Evolutionary conservation across 257 asterid species (phyloP).

Genomic region (Capsicum pubescens): DNA sequence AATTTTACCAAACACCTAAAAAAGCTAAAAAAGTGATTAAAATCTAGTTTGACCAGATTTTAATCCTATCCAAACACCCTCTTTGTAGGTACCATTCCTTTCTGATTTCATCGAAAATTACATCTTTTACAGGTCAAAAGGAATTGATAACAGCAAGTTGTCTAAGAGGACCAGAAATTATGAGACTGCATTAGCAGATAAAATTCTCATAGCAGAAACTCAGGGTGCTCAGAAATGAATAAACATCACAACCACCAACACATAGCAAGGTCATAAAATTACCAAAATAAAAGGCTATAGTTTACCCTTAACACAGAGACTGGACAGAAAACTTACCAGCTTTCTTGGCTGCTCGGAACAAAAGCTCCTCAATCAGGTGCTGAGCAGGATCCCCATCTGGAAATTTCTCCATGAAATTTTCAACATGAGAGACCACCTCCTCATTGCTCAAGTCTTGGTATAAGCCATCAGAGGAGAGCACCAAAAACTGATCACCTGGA

Average conservation of each 20-base stretch:
- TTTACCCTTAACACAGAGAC: not conserved
- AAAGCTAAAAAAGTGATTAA: too few species aligned
- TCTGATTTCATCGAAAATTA: too few species aligned
- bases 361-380: conserved; percentile 92
- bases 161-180: not conserved
- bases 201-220: not conserved
- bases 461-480: conserved; percentile 96
- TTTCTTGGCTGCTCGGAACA: conserved; percentile 93
- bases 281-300: not conserved
- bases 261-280: not conserved
- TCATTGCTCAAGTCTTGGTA: conserved; percentile 94
- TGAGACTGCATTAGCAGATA: conserved; percentile 1
- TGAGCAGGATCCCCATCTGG: conserved; percentile 99
- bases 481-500: conserved; percentile 90
- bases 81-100: not conserved
- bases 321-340: conserved; percentile 61
- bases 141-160: not conserved
- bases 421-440: conserved; percentile 88
- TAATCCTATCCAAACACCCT: too few species aligned
- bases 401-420: conserved; percentile 88
- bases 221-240: not conserved
- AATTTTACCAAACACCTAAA: too few species aligned
- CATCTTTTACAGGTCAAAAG: not conserved
- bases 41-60: too few species aligned
- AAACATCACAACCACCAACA: not conserved